A percentile compares a stretch with the other conserved stretches of the same genome.
These are phyloP conservation scores for Avena atlantica DNA, from an alignment of 176 grass and related monocot genomes.

Conservation along the genomic window DNA sequence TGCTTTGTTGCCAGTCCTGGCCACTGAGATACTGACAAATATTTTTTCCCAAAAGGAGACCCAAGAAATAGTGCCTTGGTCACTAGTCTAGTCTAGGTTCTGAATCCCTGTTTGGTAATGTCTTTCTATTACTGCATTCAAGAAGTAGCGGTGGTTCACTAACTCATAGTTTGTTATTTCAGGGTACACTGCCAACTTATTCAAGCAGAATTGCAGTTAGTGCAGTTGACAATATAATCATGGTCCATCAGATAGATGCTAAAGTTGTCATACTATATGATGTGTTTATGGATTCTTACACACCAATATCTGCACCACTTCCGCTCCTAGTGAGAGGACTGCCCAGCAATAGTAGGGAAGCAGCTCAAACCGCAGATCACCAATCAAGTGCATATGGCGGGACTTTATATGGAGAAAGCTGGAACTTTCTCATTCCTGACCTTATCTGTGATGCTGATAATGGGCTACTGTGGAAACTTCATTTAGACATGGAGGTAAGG, in stretches of 20 bases:
- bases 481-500: slow-evolving; percentile 85
- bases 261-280: slow-evolving; percentile 97
- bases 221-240: slow-evolving; percentile 85
- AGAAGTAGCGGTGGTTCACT: slow-evolving; percentile 9
- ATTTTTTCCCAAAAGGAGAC: neutral
- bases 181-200: slow-evolving; percentile 83
- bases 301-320: slow-evolving; percentile 95
- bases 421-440: slow-evolving; percentile 94
- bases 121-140: neutral
- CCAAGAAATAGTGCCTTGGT: neutral
- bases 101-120: neutral
- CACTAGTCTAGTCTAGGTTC: slow-evolving; percentile 3
- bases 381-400: slow-evolving; percentile 78
- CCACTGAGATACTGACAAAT: neutral
- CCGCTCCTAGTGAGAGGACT: slow-evolving; percentile 76
- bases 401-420: slow-evolving; percentile 84
- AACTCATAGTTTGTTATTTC: slow-evolving; percentile 43
- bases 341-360: slow-evolving; percentile 64
- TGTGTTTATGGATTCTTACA: slow-evolving; percentile 75
- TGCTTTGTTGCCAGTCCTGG: neutral
- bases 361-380: slow-evolving; percentile 52
- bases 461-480: slow-evolving; percentile 86
- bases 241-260: slow-evolving; percentile 96
- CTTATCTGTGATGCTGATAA: slow-evolving; percentile 89
- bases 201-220: slow-evolving; percentile 93